A percentile compares a stretch with the other conserved stretches of the same genome.
Conservation (phyloP, 495 filamentous ascomycete genomes). For the Bathelium albidoporum region DNA sequence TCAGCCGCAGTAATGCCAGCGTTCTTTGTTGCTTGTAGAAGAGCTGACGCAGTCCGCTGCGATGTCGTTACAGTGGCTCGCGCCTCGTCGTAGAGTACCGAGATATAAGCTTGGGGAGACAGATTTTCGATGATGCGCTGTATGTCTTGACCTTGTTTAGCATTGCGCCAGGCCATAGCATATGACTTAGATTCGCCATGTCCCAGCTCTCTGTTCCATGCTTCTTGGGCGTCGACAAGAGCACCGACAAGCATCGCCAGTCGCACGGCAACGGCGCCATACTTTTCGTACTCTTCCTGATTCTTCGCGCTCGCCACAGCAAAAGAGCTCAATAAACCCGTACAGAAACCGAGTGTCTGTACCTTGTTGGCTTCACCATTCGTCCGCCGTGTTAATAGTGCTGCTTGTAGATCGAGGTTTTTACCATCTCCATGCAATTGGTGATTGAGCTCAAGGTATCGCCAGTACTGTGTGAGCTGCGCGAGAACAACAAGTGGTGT, state of each 20-base stretch:
- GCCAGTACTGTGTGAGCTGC: neutral
- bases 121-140: neutral
- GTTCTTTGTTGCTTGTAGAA: neutral
- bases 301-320: neutral
- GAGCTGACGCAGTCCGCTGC: neutral
- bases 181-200: neutral
- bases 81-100: neutral
- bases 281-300: neutral
- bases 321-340: neutral
- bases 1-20: neutral
- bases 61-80: neutral
- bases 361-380: neutral
- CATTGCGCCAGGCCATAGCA: neutral
- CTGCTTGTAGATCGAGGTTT: neutral
- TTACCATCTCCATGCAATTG: neutral
- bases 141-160: neutral
- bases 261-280: neutral
- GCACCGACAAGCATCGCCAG: neutral
- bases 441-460: constrained; percentile 12
- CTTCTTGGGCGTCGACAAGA: neutral
- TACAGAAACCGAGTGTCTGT: neutral
- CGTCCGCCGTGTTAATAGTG: constrained; percentile 5
- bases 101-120: neutral
- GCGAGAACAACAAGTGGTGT: neutral
- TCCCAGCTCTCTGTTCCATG: neutral